phyloP scores from a whole-genome alignment of 2,329 filamentous ascomycete species.

The Chrysoporthe puriensis region DNA sequence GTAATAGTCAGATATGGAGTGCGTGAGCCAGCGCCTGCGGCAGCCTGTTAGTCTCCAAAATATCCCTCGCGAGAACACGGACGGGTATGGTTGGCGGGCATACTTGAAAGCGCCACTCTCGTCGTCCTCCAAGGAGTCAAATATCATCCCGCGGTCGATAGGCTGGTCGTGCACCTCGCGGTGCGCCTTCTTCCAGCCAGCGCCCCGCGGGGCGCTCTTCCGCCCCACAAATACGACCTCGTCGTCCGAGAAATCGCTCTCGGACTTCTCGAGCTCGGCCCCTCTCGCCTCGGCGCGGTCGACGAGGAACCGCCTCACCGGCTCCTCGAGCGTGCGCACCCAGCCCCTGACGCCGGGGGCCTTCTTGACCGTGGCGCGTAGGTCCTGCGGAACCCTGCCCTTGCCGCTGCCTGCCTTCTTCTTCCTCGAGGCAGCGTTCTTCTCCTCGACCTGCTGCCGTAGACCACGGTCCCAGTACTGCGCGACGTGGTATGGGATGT shows the following conservation, averaged over 20 bases:
- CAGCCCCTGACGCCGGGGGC: constrained; percentile 76
- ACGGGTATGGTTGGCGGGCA: constrained; percentile 26
- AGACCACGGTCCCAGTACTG: constrained; percentile 75
- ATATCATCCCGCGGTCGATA: constrained; percentile 68
- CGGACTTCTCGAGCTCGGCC: constrained; percentile 36
- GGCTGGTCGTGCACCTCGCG: constrained; percentile 59
- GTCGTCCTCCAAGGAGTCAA: constrained; percentile 78
- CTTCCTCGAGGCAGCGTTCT: constrained; percentile 44
- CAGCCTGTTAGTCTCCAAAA: not conserved
- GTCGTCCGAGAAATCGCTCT: constrained; percentile 59
- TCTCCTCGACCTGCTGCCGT: constrained; percentile 54
- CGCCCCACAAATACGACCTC: constrained; percentile 88
- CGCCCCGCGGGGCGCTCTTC: constrained; percentile 50
- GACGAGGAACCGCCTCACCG: constrained; percentile 76
- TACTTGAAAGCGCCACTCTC: constrained; percentile 81
- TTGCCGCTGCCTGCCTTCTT: constrained; percentile 50
- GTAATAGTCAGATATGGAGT: constrained; percentile 91
- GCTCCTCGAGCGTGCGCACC: constrained; percentile 82
- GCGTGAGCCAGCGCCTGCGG: constrained; percentile 82
- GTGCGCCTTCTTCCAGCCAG: constrained; percentile 54
- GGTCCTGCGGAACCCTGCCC: constrained; percentile 74
- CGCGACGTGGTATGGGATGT: constrained; percentile 87
- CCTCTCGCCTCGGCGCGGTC: constrained; percentile 51
- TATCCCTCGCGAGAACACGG: not conserved
- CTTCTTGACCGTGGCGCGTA: constrained; percentile 81